These are phyloP conservation scores for Crithidia sp. DNA, from an alignment of 208 protist genomes.

Conservation along the genomic window DNA sequence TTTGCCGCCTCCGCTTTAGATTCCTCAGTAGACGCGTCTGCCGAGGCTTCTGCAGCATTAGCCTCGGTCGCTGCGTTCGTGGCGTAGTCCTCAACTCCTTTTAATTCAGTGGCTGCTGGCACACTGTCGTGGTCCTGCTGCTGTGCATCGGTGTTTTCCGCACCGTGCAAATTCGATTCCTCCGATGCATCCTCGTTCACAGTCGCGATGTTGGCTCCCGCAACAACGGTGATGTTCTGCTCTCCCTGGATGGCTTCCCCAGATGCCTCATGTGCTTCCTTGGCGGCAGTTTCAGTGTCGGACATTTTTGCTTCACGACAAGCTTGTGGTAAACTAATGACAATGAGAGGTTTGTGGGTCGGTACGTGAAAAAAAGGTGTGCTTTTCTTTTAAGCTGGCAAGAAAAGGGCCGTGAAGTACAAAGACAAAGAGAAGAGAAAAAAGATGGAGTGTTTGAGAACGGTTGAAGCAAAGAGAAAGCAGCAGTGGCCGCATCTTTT, in stretches of 20 bases:
- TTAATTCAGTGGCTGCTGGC: neutral
- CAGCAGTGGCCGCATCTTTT: too few species aligned
- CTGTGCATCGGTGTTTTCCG: neutral
- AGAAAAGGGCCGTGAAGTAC: neutral
- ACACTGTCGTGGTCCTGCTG: neutral
- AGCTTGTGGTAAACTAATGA: neutral
- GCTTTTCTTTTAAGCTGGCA: too few species aligned
- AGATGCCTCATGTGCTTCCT: neutral
- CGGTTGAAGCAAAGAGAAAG: too few species aligned
- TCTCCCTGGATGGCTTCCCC: neutral
- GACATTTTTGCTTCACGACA: constrained; percentile 11
- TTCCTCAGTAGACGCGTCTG: too few species aligned
- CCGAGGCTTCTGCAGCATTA: too few species aligned
- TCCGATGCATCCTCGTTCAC: neutral
- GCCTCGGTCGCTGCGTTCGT: too few species aligned
- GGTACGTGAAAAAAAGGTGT: neutral
- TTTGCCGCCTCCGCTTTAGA: neutral
- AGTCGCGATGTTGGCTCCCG: neutral
- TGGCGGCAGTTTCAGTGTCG: neutral
- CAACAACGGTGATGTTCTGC: neutral
- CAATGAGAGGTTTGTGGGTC: neutral
- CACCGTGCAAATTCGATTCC: neutral
- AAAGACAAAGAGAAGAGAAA: neutral
- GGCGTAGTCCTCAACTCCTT: too few species aligned
- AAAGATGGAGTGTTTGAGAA: too few species aligned